A percentile compares a stretch with the other conserved stretches of the same genome.
Conservation (phyloP, 768 basidiomycete genomes). For the Sporobolomyces pararoseus region DNA sequence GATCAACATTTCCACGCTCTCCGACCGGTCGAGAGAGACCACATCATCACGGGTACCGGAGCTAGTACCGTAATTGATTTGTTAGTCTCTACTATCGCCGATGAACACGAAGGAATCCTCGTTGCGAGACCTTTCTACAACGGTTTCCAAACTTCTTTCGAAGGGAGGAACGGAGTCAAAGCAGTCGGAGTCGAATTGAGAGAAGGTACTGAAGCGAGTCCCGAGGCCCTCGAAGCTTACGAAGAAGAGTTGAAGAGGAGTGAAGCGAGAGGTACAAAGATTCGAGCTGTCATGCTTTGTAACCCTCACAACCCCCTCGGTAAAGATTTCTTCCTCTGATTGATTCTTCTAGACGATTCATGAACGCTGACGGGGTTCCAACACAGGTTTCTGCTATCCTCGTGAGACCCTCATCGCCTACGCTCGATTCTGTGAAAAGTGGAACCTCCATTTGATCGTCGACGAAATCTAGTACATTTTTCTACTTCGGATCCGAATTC, state of each 20-base stretch:
- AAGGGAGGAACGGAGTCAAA: constrained; percentile 26
- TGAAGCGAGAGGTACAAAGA: constrained; percentile 5
- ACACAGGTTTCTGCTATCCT: constrained; percentile 45
- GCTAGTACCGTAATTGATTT: constrained; percentile 29
- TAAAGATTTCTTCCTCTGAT: not conserved
- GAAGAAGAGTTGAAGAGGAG: constrained; percentile 20
- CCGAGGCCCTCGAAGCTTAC: constrained; percentile 30
- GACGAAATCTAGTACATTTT: constrained; percentile 42
- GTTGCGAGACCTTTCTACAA: constrained; percentile 27
- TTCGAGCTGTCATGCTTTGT: constrained; percentile 40
- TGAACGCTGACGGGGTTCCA: not conserved
- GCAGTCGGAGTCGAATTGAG: constrained; percentile 38
- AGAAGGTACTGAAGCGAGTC: constrained; percentile 22
- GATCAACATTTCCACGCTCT: constrained; percentile 36
- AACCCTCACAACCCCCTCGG: constrained; percentile 46
- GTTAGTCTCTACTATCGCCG: constrained; percentile 28
- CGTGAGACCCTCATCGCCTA: constrained; percentile 42
- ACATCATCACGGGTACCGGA: constrained; percentile 40
- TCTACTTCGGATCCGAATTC: not conserved
- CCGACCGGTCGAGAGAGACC: constrained; percentile 33
- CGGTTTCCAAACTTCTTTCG: constrained; percentile 39
- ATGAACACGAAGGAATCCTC: constrained; percentile 43
- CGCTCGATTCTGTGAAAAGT: constrained; percentile 41
- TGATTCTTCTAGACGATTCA: not conserved
- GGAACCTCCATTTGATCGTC: constrained; percentile 39